Evolutionary conservation across 805 yeast species (phyloP), one percentile per base, ranked within the genome.

Genomic region (Ogataea minuta): DNA sequence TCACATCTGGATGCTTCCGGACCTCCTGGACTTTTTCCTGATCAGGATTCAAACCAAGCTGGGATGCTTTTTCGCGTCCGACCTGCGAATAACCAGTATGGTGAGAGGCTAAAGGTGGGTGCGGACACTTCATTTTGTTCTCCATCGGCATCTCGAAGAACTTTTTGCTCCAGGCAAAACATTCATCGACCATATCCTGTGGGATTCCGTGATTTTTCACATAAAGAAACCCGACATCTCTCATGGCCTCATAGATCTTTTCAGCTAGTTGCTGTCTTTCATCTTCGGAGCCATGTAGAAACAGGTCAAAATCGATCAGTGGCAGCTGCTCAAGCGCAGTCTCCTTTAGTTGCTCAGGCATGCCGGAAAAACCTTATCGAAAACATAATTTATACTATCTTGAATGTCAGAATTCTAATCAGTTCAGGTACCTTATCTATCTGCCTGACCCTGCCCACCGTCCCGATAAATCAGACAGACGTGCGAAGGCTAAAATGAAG

Each of bases 241-340:
- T 39, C 52, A 52, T 50, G 6, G 50, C 55, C 9, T 32, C 28
- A 10, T 55, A 57, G 52, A 57, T 54, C 25, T 46, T 49, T 16
- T 48, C 44, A 3, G 56, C 62, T 9, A 46, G 45, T 9, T 26
- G 24, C n/a, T 36, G 21, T 35, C 43, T 50, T 1, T 53, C 59
- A 16, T 53, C 54, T 4, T 32, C 28, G 1, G 52, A 39, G 1
- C 62, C 60, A n/a, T 46, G 38, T 10, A 53, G 34, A 34, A 58
- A 59, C 6, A 52, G 56, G 23, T 41, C 39, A 30, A 58, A 57
- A 41, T 58, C 62, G 17, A 59, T 44, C 3, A 58, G 41, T 4
- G 63, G 64, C 9, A 59, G 50, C 13, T 13, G 13, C 12, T 31
- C 27, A 9, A 31, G 27, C 8, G 3, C 4, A 9, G 28, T 25